Evolutionary conservation across 768 basidiomycete species (phyloP).

Genomic region (Punctularia strigosozonata): DNA sequence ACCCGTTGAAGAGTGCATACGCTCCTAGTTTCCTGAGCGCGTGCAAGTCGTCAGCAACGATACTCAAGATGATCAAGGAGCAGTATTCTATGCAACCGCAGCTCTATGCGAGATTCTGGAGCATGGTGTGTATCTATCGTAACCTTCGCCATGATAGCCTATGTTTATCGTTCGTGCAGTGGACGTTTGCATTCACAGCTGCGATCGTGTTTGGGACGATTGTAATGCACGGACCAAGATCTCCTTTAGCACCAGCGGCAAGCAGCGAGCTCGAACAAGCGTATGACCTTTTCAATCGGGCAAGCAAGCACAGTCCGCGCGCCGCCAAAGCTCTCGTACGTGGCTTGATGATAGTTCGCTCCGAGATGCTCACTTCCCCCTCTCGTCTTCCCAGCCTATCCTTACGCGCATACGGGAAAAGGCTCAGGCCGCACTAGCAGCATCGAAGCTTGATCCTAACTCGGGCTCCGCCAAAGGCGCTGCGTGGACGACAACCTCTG

Average conservation of each 20-base stretch:
- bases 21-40: conserved; percentile 55
- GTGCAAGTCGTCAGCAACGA: conserved; percentile 44
- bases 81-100: conserved; percentile 36
- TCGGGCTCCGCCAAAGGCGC: conserved; percentile 21
- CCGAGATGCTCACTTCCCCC: conserved; percentile 1
- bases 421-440: conserved; percentile 39
- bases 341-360: conserved; percentile 5
- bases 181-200: conserved; percentile 49
- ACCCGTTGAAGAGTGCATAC: conserved; percentile 55
- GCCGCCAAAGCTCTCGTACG: conserved; percentile 56
- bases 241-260: conserved; percentile 53
- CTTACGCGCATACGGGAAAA: conserved; percentile 52
- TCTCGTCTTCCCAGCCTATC: conserved; percentile 35
- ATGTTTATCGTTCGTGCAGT: conserved; percentile 13
- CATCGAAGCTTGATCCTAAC: conserved; percentile 24
- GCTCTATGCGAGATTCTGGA: conserved; percentile 44
- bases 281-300: conserved; percentile 52
- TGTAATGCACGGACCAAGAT: conserved; percentile 61
- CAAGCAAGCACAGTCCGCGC: conserved; percentile 43
- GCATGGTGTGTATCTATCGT: too few species aligned
- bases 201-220: conserved; percentile 65
- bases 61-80: conserved; percentile 37
- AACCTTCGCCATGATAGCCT: background rate
- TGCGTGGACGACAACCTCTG: conserved; percentile 32
- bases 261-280: conserved; percentile 62